Conservation (phyloP, 2,329 filamentous ascomycete species). For the Aspergillus oerlinghausenensis region DNA sequence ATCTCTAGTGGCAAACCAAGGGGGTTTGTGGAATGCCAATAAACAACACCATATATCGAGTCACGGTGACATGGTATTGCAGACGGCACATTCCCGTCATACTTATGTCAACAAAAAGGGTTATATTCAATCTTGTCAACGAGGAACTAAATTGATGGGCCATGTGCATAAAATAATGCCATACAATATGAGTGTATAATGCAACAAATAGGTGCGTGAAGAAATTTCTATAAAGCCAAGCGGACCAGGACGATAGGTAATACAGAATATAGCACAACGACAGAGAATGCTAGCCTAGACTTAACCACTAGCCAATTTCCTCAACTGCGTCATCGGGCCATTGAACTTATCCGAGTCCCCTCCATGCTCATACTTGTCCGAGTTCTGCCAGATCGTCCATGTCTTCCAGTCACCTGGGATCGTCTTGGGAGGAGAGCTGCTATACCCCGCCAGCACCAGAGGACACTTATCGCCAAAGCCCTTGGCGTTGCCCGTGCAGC, state of each 20-base stretch:
- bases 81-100: not conserved
- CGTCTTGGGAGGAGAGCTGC: constrained; percentile 34
- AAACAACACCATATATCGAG: no score
- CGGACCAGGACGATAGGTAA: not conserved
- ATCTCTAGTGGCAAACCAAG: no score
- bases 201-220: no score
- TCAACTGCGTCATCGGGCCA: constrained; percentile 9
- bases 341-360: constrained; percentile 19
- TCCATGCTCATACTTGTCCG: constrained; percentile 12
- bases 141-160: no score
- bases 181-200: no score
- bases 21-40: no score
- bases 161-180: no score
- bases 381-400: constrained; percentile 16
- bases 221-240: not conserved
- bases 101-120: not conserved
- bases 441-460: constrained; percentile 46
- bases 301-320: constrained; percentile 6
- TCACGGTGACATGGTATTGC: not conserved
- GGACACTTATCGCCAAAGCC: constrained; percentile 47
- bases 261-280: not conserved
- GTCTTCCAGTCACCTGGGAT: constrained; percentile 44
- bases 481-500: constrained; percentile 48
- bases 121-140: not conserved
- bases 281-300: not conserved